Conservation (phyloP, 371 early-diverging fungal species). For the Mortierella sp. region DNA sequence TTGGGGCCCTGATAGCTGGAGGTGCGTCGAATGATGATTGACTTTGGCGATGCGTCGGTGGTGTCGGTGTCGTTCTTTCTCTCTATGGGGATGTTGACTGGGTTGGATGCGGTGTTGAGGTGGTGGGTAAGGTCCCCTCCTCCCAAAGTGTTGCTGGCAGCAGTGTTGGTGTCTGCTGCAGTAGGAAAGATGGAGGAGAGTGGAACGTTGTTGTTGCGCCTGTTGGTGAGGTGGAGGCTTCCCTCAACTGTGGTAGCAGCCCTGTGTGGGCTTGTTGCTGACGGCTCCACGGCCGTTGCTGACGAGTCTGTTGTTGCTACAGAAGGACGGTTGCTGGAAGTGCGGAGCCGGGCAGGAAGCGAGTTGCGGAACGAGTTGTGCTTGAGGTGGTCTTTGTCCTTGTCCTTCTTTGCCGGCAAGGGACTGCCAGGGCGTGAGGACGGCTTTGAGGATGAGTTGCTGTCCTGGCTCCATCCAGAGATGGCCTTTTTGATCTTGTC, state of each 20-base stretch:
- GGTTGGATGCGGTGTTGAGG: neutral
- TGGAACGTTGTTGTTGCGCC: neutral
- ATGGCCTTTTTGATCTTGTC: conserved; percentile 56
- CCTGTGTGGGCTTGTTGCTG: neutral
- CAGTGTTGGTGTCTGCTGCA: neutral
- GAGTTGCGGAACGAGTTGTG: conserved; percentile 31
- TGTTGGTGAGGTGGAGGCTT: conserved; percentile 5
- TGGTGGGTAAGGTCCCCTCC: neutral
- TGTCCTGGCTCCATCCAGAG: conserved; percentile 44
- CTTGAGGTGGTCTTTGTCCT: conserved; percentile 11
- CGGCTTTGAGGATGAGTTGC: conserved; percentile 6
- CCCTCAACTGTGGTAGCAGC: neutral
- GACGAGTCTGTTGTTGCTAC: conserved; percentile 7
- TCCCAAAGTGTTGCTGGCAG: neutral
- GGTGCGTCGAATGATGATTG: conserved; percentile 38
- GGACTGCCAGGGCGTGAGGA: conserved; percentile 18
- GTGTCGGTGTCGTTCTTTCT: neutral
- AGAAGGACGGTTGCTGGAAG: conserved; percentile 14
- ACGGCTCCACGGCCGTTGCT: neutral
- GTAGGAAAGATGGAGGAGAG: neutral
- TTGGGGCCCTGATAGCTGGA: conserved; percentile 41
- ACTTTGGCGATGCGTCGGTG: conserved; percentile 21
- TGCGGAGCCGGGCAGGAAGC: conserved; percentile 44
- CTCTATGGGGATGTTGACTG: neutral
- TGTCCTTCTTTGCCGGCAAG: conserved; percentile 17